These are phyloP conservation scores for Tetrapisispora taiwanensis DNA, from an alignment of 805 yeast species.

Conservation along the genomic window DNA sequence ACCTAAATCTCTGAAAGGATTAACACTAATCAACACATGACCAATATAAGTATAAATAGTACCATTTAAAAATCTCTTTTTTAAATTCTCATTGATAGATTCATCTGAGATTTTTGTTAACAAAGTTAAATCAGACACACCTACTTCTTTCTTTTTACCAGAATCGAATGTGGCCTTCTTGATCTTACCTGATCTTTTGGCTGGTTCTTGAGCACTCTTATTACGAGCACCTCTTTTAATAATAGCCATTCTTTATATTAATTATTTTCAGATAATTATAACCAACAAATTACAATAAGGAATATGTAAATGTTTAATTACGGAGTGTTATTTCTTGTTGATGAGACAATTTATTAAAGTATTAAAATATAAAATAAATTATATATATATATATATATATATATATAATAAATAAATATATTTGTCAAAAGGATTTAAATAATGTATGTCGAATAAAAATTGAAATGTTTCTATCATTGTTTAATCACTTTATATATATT, in stretches of 20 bases:
- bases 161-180: slow-evolving; percentile 87
- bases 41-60: slow-evolving; percentile 90
- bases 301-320: too few species aligned
- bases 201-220: slow-evolving; percentile 43
- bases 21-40: slow-evolving; percentile 88
- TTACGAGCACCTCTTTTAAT: slow-evolving; percentile 65
- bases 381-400: too few species aligned
- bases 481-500: too few species aligned
- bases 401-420: too few species aligned
- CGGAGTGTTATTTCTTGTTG: too few species aligned
- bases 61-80: slow-evolving; percentile 81
- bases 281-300: too few species aligned
- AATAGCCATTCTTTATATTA: slow-evolving; percentile 46
- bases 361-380: too few species aligned
- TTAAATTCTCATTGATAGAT: slow-evolving; percentile 81
- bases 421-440: too few species aligned
- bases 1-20: slow-evolving; percentile 94
- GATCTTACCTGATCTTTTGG: slow-evolving; percentile 44
- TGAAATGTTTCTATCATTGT: too few species aligned
- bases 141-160: slow-evolving; percentile 90
- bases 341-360: too few species aligned
- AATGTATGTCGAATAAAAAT: too few species aligned
- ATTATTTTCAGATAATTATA: neutral
- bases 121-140: slow-evolving; percentile 88
- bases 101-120: slow-evolving; percentile 84